These are phyloP conservation scores for Fusarium nanum DNA, from an alignment of 2,329 filamentous ascomycete genomes.

Conservation along the genomic window DNA sequence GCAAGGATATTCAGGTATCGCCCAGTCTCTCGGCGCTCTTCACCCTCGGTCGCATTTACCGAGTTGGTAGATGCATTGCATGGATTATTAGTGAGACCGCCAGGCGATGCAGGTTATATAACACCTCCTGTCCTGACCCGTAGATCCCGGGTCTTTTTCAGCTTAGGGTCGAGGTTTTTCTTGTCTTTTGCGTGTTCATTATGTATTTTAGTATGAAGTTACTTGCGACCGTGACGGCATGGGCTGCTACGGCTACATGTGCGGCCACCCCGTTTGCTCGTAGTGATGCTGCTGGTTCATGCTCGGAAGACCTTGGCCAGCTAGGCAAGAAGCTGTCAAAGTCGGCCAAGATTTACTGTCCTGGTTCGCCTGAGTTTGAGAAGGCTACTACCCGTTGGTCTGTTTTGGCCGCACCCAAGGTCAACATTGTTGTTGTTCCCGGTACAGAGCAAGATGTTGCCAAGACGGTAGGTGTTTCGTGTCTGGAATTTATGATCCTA, in stretches of 20 bases:
- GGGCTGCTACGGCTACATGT: conserved; percentile 41
- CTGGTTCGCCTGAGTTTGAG: conserved; percentile 55
- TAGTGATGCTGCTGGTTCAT: conserved; percentile 33
- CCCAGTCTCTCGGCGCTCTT: background rate
- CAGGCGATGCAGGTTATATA: conserved; percentile 33
- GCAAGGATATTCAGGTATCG: background rate
- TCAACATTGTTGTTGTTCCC: conserved; percentile 61
- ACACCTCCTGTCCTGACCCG: background rate
- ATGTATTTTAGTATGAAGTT: conserved; percentile 42
- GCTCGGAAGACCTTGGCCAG: conserved; percentile 28
- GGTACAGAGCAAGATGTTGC: conserved; percentile 61
- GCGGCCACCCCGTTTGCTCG: conserved; percentile 24
- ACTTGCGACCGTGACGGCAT: conserved; percentile 45
- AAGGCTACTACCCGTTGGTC: conserved; percentile 60
- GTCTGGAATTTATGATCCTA: fast-evolving
- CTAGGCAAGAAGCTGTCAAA: conserved; percentile 52
- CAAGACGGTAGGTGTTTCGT: conserved; percentile 54
- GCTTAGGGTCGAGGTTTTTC: background rate
- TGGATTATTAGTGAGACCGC: background rate
- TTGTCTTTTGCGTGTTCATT: background rate
- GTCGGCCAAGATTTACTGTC: conserved; percentile 56
- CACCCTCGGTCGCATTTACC: too few species aligned
- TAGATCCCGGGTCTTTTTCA: background rate
- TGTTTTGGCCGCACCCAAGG: conserved; percentile 54
- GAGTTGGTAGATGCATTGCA: background rate